These are phyloP conservation scores for Nectriaceae sp. DNA, from an alignment of 2,329 filamentous ascomycete species.

Conservation along the genomic window DNA sequence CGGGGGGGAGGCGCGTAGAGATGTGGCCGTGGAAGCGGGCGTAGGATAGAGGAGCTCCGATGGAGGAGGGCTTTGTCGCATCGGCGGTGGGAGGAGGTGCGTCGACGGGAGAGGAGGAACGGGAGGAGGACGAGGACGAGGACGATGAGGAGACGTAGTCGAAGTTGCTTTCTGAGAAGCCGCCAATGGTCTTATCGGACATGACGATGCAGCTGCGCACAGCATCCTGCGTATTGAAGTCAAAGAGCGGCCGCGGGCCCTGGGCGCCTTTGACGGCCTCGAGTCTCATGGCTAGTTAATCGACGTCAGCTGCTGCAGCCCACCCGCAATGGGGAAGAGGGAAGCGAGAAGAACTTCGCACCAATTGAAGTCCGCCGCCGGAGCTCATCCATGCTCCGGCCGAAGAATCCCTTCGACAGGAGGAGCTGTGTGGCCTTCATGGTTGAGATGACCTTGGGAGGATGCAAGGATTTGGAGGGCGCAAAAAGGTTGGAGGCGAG, in stretches of 20 bases:
- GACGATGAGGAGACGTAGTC: slow-evolving; percentile 55
- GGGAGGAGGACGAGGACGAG: slow-evolving; percentile 9
- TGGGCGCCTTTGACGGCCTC: slow-evolving; percentile 68
- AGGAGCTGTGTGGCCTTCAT: slow-evolving; percentile 51
- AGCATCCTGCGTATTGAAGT: slow-evolving; percentile 56
- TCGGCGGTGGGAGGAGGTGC: slow-evolving; percentile 12
- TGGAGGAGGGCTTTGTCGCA: not conserved
- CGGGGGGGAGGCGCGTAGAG: slow-evolving; percentile 77
- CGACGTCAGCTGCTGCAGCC: slow-evolving; percentile 2
- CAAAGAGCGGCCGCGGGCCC: slow-evolving; percentile 64
- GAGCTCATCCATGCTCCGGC: slow-evolving; percentile 62
- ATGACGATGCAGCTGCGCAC: slow-evolving; percentile 70
- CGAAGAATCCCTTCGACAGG: slow-evolving; percentile 56
- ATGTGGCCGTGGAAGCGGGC: slow-evolving; percentile 86
- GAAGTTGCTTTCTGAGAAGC: slow-evolving; percentile 74
- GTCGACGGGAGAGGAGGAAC: slow-evolving; percentile 9
- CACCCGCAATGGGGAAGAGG: accelerated
- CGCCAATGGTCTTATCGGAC: slow-evolving; percentile 84
- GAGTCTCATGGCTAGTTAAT: slow-evolving; percentile 58
- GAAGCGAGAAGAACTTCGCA: slow-evolving; percentile 29
- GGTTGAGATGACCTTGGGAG: slow-evolving; percentile 14
- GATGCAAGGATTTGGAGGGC: too few species aligned
- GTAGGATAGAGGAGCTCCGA: slow-evolving; percentile 46
- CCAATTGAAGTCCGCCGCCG: slow-evolving; percentile 58
- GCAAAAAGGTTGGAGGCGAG: not conserved